Base-by-base conservation (phyloP, 1,284 basidiomycete species). In the Meripilus lineatus region DNA sequence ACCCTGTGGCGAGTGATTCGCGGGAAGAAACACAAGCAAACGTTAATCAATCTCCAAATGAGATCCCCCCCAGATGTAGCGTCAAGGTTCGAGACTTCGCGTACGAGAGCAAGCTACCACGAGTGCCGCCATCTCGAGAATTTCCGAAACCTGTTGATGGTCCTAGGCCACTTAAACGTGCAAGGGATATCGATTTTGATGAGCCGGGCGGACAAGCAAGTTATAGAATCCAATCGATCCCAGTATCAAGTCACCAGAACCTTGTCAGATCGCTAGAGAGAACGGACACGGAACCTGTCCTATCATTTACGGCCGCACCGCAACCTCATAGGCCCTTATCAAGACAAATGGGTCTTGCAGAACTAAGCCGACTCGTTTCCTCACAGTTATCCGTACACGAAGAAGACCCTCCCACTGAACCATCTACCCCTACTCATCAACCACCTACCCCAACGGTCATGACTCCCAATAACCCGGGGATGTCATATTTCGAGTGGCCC, bases 51-150 rank as follows among this genome's bases (percentile, higher is more conserved):
- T n/a, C 10, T 30, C 28, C n/a, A 30, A n/a, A 30, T 30, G 38
- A 45, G 24, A 32, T 50, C 15, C 40, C 84, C 40, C 63, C 64
- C 45, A 59, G 58, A 36, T 48, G 72, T 18, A 79, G 79, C 17
- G 72, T 86, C 61, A 81, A 77, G 72, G 77, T 83, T 49, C 77
- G 79, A 65, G 83, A 86, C 63, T 87, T 81, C 67, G 81, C 76
- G 18, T 81, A 79, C 63, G 79, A 84, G 61, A 79, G 70, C 60
- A 74, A 62, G 23, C 63, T 84, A 30, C 80, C 82, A 5, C 22
- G 24, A 10, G 21, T 43, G 10, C 21, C 32, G 6, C 25, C n/a
- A 22, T 23, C 32, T 8, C n/a, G n/a, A n/a, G n/a, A n/a, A n/a
- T n/a, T n/a, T n/a, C n/a, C n/a, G n/a, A n/a, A n/a, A n/a, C n/a